Percentiles rank a stretch among this genome's conserved stretches.
Evolutionary conservation across 768 basidiomycete species (phyloP).

Genomic region (Suillus lakei): DNA sequence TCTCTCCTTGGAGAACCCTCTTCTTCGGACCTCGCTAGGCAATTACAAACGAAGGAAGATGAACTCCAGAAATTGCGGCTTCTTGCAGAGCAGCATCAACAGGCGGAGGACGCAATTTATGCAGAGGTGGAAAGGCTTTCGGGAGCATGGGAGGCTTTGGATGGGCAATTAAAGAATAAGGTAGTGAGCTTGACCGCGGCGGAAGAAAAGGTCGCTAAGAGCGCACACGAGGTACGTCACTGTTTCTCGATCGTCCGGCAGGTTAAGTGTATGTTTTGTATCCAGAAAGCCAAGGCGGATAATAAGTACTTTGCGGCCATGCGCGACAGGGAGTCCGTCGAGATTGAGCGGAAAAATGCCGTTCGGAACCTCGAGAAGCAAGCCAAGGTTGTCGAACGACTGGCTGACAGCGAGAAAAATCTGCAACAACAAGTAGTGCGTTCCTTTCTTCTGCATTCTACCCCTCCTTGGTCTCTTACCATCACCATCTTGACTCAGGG

Average conservation of each 20-base stretch:
- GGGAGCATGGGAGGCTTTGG: conserved; percentile 83
- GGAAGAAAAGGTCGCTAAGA: conserved; percentile 75
- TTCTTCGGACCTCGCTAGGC: conserved; percentile 59
- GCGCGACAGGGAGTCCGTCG: conserved; percentile 85
- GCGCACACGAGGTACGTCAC: conserved; percentile 66
- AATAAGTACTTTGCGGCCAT: conserved; percentile 93
- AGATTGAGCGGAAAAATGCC: conserved; percentile 72
- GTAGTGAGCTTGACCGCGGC: conserved; percentile 76
- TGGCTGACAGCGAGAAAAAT: conserved; percentile 66
- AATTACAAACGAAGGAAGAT: conserved; percentile 69
- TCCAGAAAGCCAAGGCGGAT: conserved; percentile 92
- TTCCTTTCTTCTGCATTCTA: conserved; percentile 5
- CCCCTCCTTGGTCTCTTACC: neutral
- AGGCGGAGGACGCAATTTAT: conserved; percentile 81
- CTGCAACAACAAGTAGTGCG: conserved; percentile 65
- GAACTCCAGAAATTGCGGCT: conserved; percentile 67
- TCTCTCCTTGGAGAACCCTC: conserved; percentile 63
- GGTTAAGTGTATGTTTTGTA: neutral
- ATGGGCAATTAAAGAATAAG: conserved; percentile 82
- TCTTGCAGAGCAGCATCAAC: conserved; percentile 59
- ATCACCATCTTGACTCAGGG: conserved; percentile 29
- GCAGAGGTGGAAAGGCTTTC: conserved; percentile 87
- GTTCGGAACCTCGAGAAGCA: conserved; percentile 62
- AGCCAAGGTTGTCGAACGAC: conserved; percentile 64
- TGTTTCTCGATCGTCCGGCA: neutral